Conservation (phyloP, 2,329 filamentous ascomycete species). For the Xylariaceae sp. region DNA sequence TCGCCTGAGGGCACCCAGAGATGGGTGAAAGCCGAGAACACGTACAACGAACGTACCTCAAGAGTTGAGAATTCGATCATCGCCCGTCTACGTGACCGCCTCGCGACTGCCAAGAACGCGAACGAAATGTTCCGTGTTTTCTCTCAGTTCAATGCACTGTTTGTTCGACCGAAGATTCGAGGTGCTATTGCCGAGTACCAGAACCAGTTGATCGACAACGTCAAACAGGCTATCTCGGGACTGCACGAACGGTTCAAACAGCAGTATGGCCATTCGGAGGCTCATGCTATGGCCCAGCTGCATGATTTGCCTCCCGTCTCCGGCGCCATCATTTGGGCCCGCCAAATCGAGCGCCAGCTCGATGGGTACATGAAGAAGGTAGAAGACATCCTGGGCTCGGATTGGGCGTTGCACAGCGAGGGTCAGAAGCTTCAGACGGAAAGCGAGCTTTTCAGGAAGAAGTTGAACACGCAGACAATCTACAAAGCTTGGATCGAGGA, state of each 20-base stretch:
- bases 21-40: conserved; percentile 90
- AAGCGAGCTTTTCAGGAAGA: conserved; percentile 89
- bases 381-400: conserved; percentile 90
- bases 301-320: conserved; percentile 93
- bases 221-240: conserved; percentile 89
- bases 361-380: conserved; percentile 98
- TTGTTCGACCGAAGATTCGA: conserved; percentile 97
- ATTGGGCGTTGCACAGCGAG: conserved; percentile 91
- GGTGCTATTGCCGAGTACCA: conserved; percentile 98
- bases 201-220: conserved; percentile 93
- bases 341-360: conserved; percentile 92
- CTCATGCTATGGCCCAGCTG: conserved; percentile 95
- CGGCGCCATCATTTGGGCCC: conserved; percentile 94
- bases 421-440: conserved; percentile 90
- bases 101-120: conserved; percentile 92
- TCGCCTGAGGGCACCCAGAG: conserved; percentile 80
- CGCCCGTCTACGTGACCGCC: conserved; percentile 78
- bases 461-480: conserved; percentile 87
- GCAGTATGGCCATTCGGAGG: conserved; percentile 96
- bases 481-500: conserved; percentile 95
- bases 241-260: conserved; percentile 97
- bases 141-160: conserved; percentile 98
- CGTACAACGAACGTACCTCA: conserved; percentile 95
- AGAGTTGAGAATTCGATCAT: conserved; percentile 99
- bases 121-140: conserved; percentile 99